These are phyloP conservation scores for Paragyromitra xinjiangensis DNA, from an alignment of 495 filamentous ascomycete genomes.

Conservation along the genomic window DNA sequence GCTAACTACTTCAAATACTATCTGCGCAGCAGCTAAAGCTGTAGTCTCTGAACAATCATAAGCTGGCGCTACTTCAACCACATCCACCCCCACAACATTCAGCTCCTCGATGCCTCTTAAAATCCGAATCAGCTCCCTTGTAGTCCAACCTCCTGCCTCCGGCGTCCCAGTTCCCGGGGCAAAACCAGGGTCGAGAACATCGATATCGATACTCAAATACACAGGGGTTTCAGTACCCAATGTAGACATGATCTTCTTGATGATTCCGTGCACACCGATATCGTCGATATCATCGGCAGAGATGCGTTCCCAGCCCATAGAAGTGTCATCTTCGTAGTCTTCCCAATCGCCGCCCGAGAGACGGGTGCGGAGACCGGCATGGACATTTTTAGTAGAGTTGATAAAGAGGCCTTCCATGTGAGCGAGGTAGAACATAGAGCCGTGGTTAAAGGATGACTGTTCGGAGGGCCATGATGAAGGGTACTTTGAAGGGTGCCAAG, in stretches of 20 bases:
- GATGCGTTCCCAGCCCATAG: slow-evolving; percentile 72
- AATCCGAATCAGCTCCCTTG: slow-evolving; percentile 74
- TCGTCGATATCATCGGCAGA: slow-evolving; percentile 78
- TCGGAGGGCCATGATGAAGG: slow-evolving; percentile 74
- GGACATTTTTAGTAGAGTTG: slow-evolving; percentile 64
- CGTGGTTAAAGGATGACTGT: slow-evolving; percentile 81
- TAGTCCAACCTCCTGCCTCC: slow-evolving; percentile 79
- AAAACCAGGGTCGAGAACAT: slow-evolving; percentile 75
- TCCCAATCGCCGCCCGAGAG: slow-evolving; percentile 72
- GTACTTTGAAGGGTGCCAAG: slow-evolving; percentile 84
- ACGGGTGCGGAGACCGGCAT: slow-evolving; percentile 79
- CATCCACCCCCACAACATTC: slow-evolving; percentile 77
- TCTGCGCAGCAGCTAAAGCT: slow-evolving; percentile 82
- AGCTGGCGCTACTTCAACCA: slow-evolving; percentile 86
- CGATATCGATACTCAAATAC: slow-evolving; percentile 79
- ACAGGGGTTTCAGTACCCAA: slow-evolving; percentile 71
- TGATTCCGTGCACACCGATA: slow-evolving; percentile 67
- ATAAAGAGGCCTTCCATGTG: slow-evolving; percentile 76
- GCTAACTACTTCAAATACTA: slow-evolving; percentile 82
- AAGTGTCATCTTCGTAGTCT: slow-evolving; percentile 72
- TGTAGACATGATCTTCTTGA: slow-evolving; percentile 67
- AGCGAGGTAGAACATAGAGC: slow-evolving; percentile 85
- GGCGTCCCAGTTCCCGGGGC: slow-evolving; percentile 79
- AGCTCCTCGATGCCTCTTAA: slow-evolving; percentile 73
- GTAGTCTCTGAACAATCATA: slow-evolving; percentile 88